Percentiles rank a stretch among this genome's conserved stretches.
phyloP scores from a whole-genome alignment of 2,329 filamentous ascomycete genomes.

The Penicillium sp. region DNA sequence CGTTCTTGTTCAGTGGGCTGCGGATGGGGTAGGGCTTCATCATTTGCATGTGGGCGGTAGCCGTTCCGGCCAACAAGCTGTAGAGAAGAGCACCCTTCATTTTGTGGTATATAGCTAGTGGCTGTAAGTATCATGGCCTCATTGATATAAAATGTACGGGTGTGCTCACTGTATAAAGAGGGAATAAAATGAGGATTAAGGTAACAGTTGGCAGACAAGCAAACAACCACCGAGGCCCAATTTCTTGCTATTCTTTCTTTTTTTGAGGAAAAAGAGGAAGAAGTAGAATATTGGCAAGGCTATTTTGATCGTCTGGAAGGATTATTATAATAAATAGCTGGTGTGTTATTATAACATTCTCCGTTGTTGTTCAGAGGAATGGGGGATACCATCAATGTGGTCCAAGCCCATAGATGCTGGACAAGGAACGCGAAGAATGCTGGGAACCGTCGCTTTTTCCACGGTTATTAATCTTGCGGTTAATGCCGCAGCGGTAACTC shows the following conservation, averaged over 20 bases:
- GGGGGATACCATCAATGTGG: conserved; percentile 17
- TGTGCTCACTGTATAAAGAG: background rate
- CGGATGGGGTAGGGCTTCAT: conserved; percentile 54
- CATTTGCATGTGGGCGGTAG: conserved; percentile 56
- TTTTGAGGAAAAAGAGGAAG: conserved; percentile 1
- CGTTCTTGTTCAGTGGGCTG: conserved; percentile 50
- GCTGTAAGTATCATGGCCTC: conserved; percentile 1
- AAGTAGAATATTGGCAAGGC: background rate
- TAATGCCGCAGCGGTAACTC: background rate
- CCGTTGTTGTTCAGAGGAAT: conserved; percentile 18
- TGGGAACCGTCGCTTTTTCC: conserved; percentile 4
- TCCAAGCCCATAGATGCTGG: conserved; percentile 1
- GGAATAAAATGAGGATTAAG: background rate
- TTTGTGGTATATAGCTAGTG: conserved; percentile 4
- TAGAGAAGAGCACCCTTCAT: conserved; percentile 37
- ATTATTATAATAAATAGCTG: conserved; percentile 4
- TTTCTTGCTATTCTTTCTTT: background rate
- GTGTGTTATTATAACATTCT: conserved; percentile 15
- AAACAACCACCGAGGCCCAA: conserved; percentile 17
- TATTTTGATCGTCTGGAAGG: background rate
- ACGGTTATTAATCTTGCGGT: background rate
- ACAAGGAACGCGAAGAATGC: conserved; percentile 28
- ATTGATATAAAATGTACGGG: background rate
- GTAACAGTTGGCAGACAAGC: conserved; percentile 5
- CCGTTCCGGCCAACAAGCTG: conserved; percentile 34